phyloP scores from a whole-genome alignment of 1,139 yeast species.

The Diutina catenulata region DNA sequence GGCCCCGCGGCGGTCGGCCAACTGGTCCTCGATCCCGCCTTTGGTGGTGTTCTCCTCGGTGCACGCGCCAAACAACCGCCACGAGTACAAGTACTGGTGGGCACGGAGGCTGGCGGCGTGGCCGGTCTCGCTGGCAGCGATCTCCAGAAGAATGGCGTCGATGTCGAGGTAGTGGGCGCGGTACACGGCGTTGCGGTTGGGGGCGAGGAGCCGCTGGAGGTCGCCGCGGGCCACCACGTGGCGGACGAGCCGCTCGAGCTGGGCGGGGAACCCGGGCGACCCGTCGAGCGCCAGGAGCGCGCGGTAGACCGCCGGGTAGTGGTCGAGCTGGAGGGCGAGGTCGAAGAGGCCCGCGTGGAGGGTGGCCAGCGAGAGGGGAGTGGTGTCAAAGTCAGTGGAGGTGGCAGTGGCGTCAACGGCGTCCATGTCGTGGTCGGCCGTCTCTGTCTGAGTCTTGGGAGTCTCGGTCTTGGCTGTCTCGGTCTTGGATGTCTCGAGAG shows the following conservation, averaged over 20 bases:
- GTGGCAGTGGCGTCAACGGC: constrained; percentile 18
- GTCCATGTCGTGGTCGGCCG: constrained; percentile 24
- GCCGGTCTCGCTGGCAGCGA: constrained; percentile 22
- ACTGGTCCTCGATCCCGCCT: neutral
- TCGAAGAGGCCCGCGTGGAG: neutral
- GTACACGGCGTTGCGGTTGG: constrained; percentile 13
- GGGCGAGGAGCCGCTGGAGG: constrained; percentile 13
- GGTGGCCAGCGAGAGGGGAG: neutral
- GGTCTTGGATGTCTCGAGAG: constrained; percentile 9
- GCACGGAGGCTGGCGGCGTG: neutral
- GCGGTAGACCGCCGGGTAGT: neutral
- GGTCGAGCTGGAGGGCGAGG: neutral
- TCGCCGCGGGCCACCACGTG: constrained; percentile 9
- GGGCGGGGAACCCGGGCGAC: neutral
- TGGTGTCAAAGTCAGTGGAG: neutral
- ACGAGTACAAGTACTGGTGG: constrained; percentile 2
- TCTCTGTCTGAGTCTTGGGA: constrained; percentile 9
- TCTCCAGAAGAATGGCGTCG: constrained; percentile 26
- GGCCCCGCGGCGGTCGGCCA: constrained; percentile 3
- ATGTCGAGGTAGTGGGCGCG: constrained; percentile 19
- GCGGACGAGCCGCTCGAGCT: constrained; percentile 7
- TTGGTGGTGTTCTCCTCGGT: neutral
- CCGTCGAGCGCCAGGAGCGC: neutral
- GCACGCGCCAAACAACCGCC: constrained; percentile 4
- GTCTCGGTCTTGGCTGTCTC: constrained; percentile 12